Evolutionary conservation across 495 filamentous ascomycete species (phyloP).

Genomic region (Penicillium goetzii): DNA sequence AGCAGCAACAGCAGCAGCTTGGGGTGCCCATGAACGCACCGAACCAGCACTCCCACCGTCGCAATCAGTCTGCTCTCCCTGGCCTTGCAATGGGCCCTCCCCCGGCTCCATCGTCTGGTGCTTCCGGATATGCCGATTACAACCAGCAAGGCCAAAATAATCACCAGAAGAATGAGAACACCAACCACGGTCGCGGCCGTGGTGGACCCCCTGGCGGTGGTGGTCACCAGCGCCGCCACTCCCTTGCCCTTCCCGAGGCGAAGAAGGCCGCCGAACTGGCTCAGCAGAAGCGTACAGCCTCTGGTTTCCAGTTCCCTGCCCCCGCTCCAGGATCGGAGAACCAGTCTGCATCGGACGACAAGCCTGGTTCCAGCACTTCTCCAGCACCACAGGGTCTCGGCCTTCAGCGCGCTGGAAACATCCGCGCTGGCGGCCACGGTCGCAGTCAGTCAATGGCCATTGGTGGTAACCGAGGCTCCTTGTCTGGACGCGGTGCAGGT

Average conservation of each 20-base stretch:
- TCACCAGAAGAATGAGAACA: constrained; percentile 69
- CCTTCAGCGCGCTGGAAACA: constrained; percentile 55
- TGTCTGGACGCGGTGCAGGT: constrained; percentile 62
- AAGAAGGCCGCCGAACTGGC: constrained; percentile 97
- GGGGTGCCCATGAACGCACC: constrained; percentile 74
- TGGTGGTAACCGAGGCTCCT: constrained; percentile 57
- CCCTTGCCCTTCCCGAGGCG: constrained; percentile 89
- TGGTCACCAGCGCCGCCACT: constrained; percentile 93
- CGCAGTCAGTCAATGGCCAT: constrained; percentile 74
- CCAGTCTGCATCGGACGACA: constrained; percentile 46
- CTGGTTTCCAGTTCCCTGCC: constrained; percentile 85
- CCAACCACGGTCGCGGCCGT: constrained; percentile 72
- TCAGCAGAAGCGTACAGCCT: constrained; percentile 93
- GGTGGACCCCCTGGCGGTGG: constrained; percentile 67
- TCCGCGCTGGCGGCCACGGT: constrained; percentile 58
- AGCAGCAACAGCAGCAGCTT: constrained; percentile 69
- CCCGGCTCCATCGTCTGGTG: constrained; percentile 93
- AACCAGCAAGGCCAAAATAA: constrained; percentile 58
- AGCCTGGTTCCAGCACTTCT: constrained; percentile 39
- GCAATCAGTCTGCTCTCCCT: constrained; percentile 95
- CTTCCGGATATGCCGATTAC: constrained; percentile 88
- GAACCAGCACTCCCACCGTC: constrained; percentile 84
- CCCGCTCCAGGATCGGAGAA: constrained; percentile 64
- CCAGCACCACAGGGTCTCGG: constrained; percentile 47
- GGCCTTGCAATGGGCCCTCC: constrained; percentile 89